Percentiles rank a stretch among this genome's conserved stretches.
Evolutionary conservation across 768 basidiomycete genomes (phyloP).

Genomic region (Tricholoma bakamatsutake): DNA sequence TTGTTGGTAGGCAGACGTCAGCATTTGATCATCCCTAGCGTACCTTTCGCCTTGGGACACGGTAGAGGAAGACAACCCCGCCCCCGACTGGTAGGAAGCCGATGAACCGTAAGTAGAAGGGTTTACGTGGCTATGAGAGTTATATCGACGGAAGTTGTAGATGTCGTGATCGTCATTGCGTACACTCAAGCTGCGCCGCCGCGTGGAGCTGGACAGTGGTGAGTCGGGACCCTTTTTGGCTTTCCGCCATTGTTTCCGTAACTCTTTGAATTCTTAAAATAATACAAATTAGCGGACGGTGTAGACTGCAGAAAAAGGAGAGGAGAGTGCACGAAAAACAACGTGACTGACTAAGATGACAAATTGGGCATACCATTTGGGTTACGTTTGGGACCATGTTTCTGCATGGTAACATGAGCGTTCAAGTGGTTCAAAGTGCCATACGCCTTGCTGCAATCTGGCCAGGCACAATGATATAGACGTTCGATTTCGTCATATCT

Average conservation of each 20-base stretch:
- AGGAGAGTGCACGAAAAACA: slow-evolving; percentile 6
- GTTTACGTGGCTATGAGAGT: slow-evolving; percentile 16
- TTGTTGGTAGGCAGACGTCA: slow-evolving; percentile 14
- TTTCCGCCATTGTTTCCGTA: slow-evolving; percentile 94
- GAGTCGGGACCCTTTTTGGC: slow-evolving; percentile 71
- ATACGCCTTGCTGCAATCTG: slow-evolving; percentile 75
- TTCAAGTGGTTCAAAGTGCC: slow-evolving; percentile 97
- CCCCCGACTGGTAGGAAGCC: slow-evolving; percentile 19
- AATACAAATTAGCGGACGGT: slow-evolving; percentile 13
- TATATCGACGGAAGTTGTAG: slow-evolving; percentile 25
- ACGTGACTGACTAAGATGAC: slow-evolving; percentile 3
- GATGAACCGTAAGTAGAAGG: slow-evolving; percentile 18
- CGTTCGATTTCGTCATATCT: slow-evolving; percentile 95
- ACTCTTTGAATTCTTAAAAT: slow-evolving; percentile 88
- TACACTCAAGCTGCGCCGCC: slow-evolving; percentile 25
- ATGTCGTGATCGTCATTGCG: slow-evolving; percentile 27
- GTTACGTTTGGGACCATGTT: slow-evolving; percentile 85
- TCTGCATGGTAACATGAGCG: slow-evolving; percentile 98
- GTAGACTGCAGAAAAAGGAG: slow-evolving; percentile 3
- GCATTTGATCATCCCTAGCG: slow-evolving; percentile 25
- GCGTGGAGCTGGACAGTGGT: slow-evolving; percentile 22
- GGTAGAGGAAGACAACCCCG: slow-evolving; percentile 25
- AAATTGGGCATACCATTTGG: slow-evolving; percentile 65
- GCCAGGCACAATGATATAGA: slow-evolving; percentile 83
- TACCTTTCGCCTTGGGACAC: slow-evolving; percentile 23